Conservation (phyloP, 169 alveolate genomes). For the Plasmodium vivax region DNA sequence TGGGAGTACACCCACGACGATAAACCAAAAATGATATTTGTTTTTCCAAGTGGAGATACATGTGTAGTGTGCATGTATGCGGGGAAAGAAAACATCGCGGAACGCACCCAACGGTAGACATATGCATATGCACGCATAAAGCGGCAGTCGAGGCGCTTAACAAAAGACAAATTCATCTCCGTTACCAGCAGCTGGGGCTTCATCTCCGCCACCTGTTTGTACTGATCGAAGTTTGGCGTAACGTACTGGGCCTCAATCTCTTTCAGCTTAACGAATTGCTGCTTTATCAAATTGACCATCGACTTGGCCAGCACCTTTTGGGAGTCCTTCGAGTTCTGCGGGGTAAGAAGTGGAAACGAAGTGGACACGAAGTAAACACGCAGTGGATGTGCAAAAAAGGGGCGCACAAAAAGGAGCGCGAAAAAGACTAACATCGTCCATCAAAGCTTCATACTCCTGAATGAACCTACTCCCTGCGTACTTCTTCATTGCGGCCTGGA, state of each 20-base stretch:
- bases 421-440: conserved; percentile 25
- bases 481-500: conserved; percentile 26
- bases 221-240: conserved; percentile 51
- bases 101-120: not conserved
- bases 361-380: not conserved
- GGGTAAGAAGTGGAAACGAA: not conserved
- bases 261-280: conserved; percentile 54
- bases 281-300: conserved; percentile 49
- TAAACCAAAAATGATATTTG: not conserved
- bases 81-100: not conserved
- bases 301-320: conserved; percentile 37
- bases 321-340: conserved; percentile 34
- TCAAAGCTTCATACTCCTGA: conserved; percentile 45
- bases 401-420: not conserved
- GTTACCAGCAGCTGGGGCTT: conserved; percentile 23
- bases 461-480: conserved; percentile 58
- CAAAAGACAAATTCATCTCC: not conserved
- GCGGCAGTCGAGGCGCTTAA: not conserved
- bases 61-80: not conserved
- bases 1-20: not conserved
- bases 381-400: not conserved
- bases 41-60: not conserved
- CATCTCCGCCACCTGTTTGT: conserved; percentile 27
- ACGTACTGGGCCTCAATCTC: conserved; percentile 45
- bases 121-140: not conserved